Evolutionary conservation across 2,329 filamentous ascomycete genomes (phyloP).

Genomic region (Diaporthe amygdali): DNA sequence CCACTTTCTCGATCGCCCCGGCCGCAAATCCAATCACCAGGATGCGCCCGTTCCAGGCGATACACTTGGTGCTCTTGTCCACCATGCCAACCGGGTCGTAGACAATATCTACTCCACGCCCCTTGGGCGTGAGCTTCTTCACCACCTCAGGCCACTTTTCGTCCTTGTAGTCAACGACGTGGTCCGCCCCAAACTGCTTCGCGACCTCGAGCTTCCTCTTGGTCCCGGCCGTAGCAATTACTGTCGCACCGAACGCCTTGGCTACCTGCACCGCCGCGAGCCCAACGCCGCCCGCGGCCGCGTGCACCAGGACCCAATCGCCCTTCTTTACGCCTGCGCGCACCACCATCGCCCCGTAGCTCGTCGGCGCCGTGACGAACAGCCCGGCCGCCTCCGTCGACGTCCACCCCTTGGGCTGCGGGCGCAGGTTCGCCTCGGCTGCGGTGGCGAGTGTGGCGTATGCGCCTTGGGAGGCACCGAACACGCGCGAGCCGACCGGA

Average conservation of each 20-base stretch:
- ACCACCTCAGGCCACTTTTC: constrained; percentile 70
- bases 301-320: constrained; percentile 89
- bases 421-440: constrained; percentile 69
- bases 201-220: constrained; percentile 82
- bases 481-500: constrained; percentile 81
- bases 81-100: constrained; percentile 94
- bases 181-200: constrained; percentile 81
- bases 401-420: constrained; percentile 81
- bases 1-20: constrained; percentile 86
- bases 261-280: constrained; percentile 91
- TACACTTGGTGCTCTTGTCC: constrained; percentile 87
- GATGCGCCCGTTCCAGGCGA: constrained; percentile 89
- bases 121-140: constrained; percentile 76
- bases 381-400: constrained; percentile 86
- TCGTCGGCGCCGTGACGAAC: constrained; percentile 91
- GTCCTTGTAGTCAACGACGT: constrained; percentile 78
- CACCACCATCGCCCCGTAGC: constrained; percentile 81
- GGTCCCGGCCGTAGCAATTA: constrained; percentile 90
- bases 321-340: constrained; percentile 79
- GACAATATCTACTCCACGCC: constrained; percentile 83
- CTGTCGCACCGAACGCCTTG: constrained; percentile 87
- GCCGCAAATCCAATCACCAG: constrained; percentile 90
- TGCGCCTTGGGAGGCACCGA: constrained; percentile 84
- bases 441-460: constrained; percentile 80
- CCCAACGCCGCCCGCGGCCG: constrained; percentile 90